A percentile compares a stretch with the other conserved stretches of the same genome.
Evolutionary conservation across 495 filamentous ascomycete species (phyloP).

Genomic region (Penicillium odoratum): DNA sequence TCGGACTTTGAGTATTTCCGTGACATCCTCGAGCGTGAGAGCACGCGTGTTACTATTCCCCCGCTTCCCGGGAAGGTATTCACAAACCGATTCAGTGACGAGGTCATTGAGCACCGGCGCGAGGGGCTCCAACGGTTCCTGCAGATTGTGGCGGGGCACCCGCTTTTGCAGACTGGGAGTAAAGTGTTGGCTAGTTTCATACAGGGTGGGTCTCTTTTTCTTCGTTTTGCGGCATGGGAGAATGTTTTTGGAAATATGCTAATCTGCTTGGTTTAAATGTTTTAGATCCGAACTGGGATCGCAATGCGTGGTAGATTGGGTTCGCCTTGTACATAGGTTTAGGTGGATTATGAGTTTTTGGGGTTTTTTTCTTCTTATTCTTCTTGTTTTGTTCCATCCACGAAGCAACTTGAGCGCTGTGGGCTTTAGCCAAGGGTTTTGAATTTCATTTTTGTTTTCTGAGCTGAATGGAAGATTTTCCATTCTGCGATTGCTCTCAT

Average conservation of each 20-base stretch:
- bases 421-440: conserved; percentile 1
- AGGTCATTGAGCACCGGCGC: conserved; percentile 94
- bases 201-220: conserved; percentile 66
- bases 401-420: conserved; percentile 23
- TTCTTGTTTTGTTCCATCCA: conserved; percentile 9
- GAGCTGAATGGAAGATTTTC: not conserved
- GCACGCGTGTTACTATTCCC: conserved; percentile 90
- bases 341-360: not conserved
- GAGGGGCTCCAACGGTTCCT: conserved; percentile 93
- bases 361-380: conserved; percentile 8
- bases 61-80: conserved; percentile 97
- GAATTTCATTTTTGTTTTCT: not conserved
- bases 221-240: too few relatives aligned
- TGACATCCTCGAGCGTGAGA: conserved; percentile 95
- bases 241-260: not conserved
- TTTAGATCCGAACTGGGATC: conserved; percentile 39
- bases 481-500: conserved; percentile 4
- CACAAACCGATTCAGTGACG: conserved; percentile 96
- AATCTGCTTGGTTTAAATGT: not conserved
- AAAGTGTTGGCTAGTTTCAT: conserved; percentile 95
- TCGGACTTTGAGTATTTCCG: conserved; percentile 99
- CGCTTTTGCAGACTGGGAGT: conserved; percentile 93
- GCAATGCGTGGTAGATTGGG: conserved; percentile 38
- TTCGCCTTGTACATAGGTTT: not conserved
- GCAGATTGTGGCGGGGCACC: conserved; percentile 97